Evolutionary conservation across 2,329 filamentous ascomycete species (phyloP).

Genomic region (Parasarocladium wereldwijsianum): DNA sequence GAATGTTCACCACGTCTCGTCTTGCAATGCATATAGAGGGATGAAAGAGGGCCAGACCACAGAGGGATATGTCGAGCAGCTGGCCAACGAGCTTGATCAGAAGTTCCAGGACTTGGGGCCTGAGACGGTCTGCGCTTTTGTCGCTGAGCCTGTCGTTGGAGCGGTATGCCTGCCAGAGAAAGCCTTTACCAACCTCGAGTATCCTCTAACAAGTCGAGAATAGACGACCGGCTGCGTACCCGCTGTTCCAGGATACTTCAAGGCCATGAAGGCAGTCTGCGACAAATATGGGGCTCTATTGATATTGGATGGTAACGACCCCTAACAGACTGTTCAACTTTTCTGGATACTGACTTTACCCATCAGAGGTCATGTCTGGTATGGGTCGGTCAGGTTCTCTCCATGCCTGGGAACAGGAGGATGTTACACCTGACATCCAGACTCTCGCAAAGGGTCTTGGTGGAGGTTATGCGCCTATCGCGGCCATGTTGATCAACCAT

Average conservation of each 20-base stretch:
- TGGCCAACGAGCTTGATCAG: slow-evolving; percentile 49
- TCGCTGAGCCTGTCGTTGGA: slow-evolving; percentile 58
- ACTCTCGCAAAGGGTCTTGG: slow-evolving; percentile 53
- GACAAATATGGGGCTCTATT: slow-evolving; percentile 55
- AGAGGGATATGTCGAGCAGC: slow-evolving; percentile 40
- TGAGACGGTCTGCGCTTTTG: slow-evolving; percentile 52
- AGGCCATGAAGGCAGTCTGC: slow-evolving; percentile 52
- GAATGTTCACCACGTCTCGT: slow-evolving; percentile 43
- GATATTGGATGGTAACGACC: slow-evolving; percentile 36
- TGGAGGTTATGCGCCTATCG: slow-evolving; percentile 44
- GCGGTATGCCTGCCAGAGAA: slow-evolving; percentile 29
- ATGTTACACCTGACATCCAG: slow-evolving; percentile 44
- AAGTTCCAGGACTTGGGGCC: slow-evolving; percentile 51
- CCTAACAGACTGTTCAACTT: background rate
- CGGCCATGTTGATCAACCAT: slow-evolving; percentile 36
- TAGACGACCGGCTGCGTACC: slow-evolving; percentile 46
- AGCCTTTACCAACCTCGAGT: slow-evolving; percentile 6
- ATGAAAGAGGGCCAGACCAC: slow-evolving; percentile 35
- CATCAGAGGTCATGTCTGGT: slow-evolving; percentile 11
- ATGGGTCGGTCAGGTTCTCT: slow-evolving; percentile 10
- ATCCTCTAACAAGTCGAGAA: background rate
- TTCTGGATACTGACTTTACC: background rate
- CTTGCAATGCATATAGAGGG: slow-evolving; percentile 50
- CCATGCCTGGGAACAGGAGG: slow-evolving; percentile 41
- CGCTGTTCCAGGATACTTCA: slow-evolving; percentile 51